Base-by-base conservation (phyloP, 2,329 filamentous ascomycete genomes). In the Basipetospora sp. region DNA sequence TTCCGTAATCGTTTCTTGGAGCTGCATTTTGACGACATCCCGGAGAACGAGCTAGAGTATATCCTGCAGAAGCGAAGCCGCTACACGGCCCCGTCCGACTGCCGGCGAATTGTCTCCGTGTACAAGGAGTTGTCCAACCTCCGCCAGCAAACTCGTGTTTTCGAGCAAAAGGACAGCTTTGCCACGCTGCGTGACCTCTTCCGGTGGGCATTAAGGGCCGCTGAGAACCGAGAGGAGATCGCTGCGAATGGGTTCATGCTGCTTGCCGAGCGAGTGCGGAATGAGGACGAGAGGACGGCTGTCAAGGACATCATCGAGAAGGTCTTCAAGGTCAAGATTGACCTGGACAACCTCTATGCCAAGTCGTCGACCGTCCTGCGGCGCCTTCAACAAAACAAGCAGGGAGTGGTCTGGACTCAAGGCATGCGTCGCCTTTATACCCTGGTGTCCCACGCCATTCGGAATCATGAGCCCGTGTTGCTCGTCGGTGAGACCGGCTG, bases 1-100 rank as follows among this genome's bases (percentile, higher is more conserved):
- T 98, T 99, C 58, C 77, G 92, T 39, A 99, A 98, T 55, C 75
- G 90, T 50, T 99, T 99, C 50, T 69, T 99, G 3, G 90, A 99
- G 57, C 65, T 99, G 4, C 90, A 98, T 56, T 96, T 94, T 50
- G 90, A 96, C 48, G 92, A 99, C 50, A 98, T 99, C 17, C 90
- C 90, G 0, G 85, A 96, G 52, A 79, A 85, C 44, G 92, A 99
- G 53, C 63, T 99, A 31, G 85, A 93, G 50, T 83, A 77, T 30
- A 98, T 99, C 48, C 56, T 99, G 25, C 83, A 92, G 52, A 78
- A 85, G 52, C 73, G 92, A 43, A 92, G 86, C 42, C 75, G 86
- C 48, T 86, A 74, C 44, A 77, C 93, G 11, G 84, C 90, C 0
- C 85, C 88, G 4, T 88, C 87, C 1, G 90, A 94, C 62, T 94